phyloP scores from a whole-genome alignment of 805 yeast genomes.

The Barnettozyma salicaria region DNA sequence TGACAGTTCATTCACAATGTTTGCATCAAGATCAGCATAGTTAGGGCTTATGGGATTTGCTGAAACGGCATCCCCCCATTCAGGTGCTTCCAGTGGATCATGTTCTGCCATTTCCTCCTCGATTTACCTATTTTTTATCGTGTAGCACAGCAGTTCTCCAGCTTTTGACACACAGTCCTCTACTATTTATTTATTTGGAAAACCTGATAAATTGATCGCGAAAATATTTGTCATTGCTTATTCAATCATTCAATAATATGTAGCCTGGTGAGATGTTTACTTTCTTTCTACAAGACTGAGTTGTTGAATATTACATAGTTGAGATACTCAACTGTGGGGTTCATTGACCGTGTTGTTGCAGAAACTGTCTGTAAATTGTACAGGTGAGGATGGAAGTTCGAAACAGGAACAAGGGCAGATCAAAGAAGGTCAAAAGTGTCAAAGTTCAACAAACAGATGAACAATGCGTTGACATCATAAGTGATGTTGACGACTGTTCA shows the following conservation, averaged over 20 bases:
- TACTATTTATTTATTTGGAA: not conserved
- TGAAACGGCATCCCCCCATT: slow-evolving; percentile 54
- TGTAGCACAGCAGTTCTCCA: not conserved
- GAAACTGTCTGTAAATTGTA: slow-evolving; percentile 28
- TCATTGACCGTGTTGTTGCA: too few species aligned
- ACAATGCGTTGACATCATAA: not conserved
- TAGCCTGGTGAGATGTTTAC: slow-evolving; percentile 1
- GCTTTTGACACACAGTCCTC: too few species aligned
- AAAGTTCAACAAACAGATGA: not conserved
- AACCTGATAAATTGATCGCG: too few species aligned
- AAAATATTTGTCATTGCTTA: too few species aligned
- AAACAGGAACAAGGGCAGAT: not conserved
- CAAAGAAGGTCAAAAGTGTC: too few species aligned
- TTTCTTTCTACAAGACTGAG: too few species aligned
- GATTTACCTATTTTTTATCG: not conserved
- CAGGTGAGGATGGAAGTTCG: too few species aligned
- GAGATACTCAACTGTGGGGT: too few species aligned
- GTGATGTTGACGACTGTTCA: not conserved
- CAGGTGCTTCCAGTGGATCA: slow-evolving; percentile 48
- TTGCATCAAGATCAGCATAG: not conserved
- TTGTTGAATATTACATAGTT: too few species aligned
- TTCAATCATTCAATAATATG: too few species aligned
- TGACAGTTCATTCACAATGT: slow-evolving; percentile 18
- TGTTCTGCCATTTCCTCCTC: slow-evolving; percentile 6
- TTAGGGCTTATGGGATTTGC: slow-evolving; percentile 33